Base-by-base conservation (phyloP, 1,284 basidiomycete species). In the Wallemia hederae region DNA sequence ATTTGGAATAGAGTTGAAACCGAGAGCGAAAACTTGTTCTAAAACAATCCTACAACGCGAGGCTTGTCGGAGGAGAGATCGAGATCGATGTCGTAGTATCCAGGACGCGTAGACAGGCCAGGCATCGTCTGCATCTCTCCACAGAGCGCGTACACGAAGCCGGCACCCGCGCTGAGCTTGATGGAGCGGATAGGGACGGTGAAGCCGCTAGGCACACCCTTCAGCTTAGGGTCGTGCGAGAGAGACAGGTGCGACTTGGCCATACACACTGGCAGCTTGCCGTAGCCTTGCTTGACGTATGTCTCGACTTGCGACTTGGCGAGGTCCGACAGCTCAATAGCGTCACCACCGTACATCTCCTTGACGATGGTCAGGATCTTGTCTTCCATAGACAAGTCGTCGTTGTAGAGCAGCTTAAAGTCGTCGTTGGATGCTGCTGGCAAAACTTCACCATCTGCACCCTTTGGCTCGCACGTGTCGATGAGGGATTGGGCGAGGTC, bases 211-310 rank as follows among this genome's bases (percentile, higher is more conserved):
- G 90, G 88, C 1, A 85, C 87, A 65, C 82, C 82, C 76, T 94
- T 94, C 65, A 85, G 76, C 66, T 81, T 81, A n/a, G 89, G 83
- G 69, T 96, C 84, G 69, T 91, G 88, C 25, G 87, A 91, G 75
- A 96, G 89, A 24, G 88, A 92, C 66, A 94, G 85, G 66, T 92
- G 91, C 1, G 94, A 98, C 78, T 98, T 98, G 62, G 92, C 91
- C 88, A 97, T 91, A 73, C 91, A 27, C 22, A 58, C 56, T 27
- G 86, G 83, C 57, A 89, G 75, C 64, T 78, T 73, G 31, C 77
- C 72, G 66, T 83, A 92, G 15, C 90, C 90, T 73, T 98, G 92
- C 62, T 78, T 79, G 63, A 87, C 89, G 73, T 97, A 98, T 2
- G 81, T 84, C 62, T 87, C 87, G 60, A 98, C 75, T 72, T 97